Evolutionary conservation across 495 filamentous ascomycete genomes (phyloP).

Genomic region (Usnea hakonensis): DNA sequence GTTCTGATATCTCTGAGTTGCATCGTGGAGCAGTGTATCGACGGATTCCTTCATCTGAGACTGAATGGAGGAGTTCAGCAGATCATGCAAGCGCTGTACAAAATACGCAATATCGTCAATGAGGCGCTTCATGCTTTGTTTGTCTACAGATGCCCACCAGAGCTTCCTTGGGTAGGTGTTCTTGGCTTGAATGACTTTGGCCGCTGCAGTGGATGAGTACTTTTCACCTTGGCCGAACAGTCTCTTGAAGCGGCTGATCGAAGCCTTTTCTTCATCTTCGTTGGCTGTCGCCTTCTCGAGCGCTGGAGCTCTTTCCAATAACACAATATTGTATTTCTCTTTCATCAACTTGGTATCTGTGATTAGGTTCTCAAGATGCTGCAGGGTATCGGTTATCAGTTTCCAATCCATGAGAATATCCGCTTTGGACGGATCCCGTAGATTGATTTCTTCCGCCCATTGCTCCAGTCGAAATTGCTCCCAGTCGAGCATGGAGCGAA

Average conservation of each 20-base stretch:
- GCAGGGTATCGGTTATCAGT: conserved; percentile 19
- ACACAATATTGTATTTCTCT: conserved; percentile 21
- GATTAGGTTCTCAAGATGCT: conserved; percentile 23
- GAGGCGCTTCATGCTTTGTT: conserved; percentile 22
- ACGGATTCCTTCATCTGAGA: conserved; percentile 11
- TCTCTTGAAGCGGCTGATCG: conserved; percentile 14
- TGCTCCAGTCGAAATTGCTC: conserved; percentile 26
- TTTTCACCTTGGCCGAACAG: conserved; percentile 16
- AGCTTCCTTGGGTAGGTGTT: conserved; percentile 22
- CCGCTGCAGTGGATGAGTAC: conserved; percentile 15
- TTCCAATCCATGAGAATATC: conserved; percentile 26
- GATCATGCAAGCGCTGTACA: conserved; percentile 18
- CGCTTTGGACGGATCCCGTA: conserved; percentile 20
- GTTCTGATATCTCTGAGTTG: conserved; percentile 4
- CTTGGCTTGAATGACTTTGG: conserved; percentile 23
- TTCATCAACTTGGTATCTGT: conserved; percentile 17
- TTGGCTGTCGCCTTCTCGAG: background rate
- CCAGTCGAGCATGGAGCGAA: conserved; percentile 26
- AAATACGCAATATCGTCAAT: conserved; percentile 20
- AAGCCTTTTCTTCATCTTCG: background rate
- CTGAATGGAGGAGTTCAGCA: conserved; percentile 14
- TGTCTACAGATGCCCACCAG: conserved; percentile 28
- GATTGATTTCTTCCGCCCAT: conserved; percentile 24
- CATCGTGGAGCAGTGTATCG: conserved; percentile 7
- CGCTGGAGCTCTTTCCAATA: conserved; percentile 9